These are phyloP conservation scores for Chlamydomonas asymmetrica DNA, from an alignment of 139 green algal genomes.

Conservation along the genomic window DNA sequence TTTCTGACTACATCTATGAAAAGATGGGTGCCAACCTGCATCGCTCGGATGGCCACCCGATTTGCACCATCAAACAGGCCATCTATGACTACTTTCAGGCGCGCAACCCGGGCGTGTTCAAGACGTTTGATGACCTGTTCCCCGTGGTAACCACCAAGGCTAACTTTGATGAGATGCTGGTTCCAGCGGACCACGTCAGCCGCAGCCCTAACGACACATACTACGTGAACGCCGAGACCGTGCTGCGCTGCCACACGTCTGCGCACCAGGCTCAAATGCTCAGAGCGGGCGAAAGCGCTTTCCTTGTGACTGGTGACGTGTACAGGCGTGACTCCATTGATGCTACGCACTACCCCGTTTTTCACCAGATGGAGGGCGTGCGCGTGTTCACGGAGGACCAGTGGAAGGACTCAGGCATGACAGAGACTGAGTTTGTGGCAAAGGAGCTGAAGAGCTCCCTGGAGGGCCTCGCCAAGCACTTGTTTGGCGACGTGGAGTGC, in stretches of 20 bases:
- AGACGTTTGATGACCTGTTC: conserved; percentile 87
- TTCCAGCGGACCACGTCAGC: conserved; percentile 89
- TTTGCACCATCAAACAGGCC: conserved; percentile 94
- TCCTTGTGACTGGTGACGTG: conserved; percentile 96
- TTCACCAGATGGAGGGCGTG: conserved; percentile 99
- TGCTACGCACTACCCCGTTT: conserved; percentile 98
- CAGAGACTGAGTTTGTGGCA: conserved; percentile 55
- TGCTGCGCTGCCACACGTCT: conserved; percentile 69
- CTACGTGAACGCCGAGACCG: conserved; percentile 78
- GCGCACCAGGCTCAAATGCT: conserved; percentile 87
- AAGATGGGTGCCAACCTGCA: conserved; percentile 95
- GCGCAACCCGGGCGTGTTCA: conserved; percentile 63
- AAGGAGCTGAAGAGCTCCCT: conserved; percentile 90
- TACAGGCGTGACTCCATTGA: conserved; percentile 97
- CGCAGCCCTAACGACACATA: conserved; percentile 96
- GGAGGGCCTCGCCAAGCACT: conserved; percentile 86
- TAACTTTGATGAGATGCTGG: conserved; percentile 76
- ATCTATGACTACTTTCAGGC: conserved; percentile 96
- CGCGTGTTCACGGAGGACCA: conserved; percentile 67
- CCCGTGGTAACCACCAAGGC: conserved; percentile 81
- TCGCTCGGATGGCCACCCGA: conserved; percentile 81
- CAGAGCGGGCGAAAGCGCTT: conserved; percentile 71
- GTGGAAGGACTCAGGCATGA: conserved; percentile 64
- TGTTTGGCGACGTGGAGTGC: conserved; percentile 84
- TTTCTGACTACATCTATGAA: conserved; percentile 94